phyloP scores from a whole-genome alignment of 306 rosid genomes.

The Prunus campanulata region DNA sequence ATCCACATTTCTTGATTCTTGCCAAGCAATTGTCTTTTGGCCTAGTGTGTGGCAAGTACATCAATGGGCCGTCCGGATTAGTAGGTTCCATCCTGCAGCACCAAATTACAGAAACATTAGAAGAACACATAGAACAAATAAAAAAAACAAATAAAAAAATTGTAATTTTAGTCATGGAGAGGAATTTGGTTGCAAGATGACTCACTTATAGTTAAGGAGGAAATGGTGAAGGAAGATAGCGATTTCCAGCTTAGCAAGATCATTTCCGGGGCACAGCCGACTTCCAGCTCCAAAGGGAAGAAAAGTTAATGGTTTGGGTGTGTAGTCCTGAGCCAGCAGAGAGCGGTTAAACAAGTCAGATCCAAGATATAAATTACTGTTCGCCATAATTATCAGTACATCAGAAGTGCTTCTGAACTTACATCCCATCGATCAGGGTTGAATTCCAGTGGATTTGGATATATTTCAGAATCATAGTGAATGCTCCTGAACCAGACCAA shows the following conservation, averaged over 20 bases:
- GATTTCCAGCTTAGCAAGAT: conserved; percentile 72
- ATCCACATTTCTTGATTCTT: conserved; percentile 38
- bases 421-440: conserved; percentile 89
- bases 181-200: background rate
- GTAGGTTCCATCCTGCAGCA: conserved; percentile 52
- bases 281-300: conserved; percentile 88
- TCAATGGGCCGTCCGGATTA: conserved; percentile 51
- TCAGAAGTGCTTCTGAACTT: conserved; percentile 15
- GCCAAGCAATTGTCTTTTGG: conserved; percentile 79
- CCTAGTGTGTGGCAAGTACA: conserved; percentile 72
- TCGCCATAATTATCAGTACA: background rate
- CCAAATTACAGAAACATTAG: background rate
- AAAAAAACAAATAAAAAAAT: background rate
- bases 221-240: conserved; percentile 78
- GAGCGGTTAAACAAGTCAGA: background rate
- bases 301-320: conserved; percentile 72
- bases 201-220: conserved; percentile 61
- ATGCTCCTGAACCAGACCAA: conserved; percentile 83
- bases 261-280: conserved; percentile 75
- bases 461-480: conserved; percentile 77
- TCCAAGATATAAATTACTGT: background rate
- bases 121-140: background rate
- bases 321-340: conserved; percentile 22
- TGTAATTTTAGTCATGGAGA: background rate
- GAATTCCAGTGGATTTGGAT: conserved; percentile 71